Evolutionary conservation across 257 asterid species (phyloP).

Genomic region (Euphrasia confusa): DNA sequence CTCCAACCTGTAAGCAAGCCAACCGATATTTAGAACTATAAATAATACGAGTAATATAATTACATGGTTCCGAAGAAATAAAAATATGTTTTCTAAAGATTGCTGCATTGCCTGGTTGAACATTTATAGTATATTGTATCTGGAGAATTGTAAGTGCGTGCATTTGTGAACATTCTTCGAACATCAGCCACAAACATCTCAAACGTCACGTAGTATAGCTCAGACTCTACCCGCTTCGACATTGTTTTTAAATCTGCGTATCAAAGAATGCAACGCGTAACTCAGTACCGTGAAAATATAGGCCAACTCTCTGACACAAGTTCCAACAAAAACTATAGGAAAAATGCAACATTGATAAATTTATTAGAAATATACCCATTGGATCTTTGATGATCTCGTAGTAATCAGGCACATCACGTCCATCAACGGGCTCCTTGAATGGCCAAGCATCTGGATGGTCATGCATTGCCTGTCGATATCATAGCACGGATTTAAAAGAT

Average conservation of each 20-base stretch:
- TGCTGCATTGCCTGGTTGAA: conserved; percentile 60
- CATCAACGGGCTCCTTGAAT: conserved; percentile 95
- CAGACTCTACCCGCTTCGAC: conserved; percentile 92
- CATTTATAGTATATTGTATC: conserved; percentile 90
- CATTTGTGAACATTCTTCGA: conserved; percentile 78
- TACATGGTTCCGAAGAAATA: background rate
- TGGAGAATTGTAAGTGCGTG: conserved; percentile 95
- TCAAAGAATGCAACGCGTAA: background rate
- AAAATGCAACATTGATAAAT: background rate
- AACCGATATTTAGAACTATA: background rate
- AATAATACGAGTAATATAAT: background rate
- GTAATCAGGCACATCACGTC: conserved; percentile 95
- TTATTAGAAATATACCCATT: conserved; percentile 49
- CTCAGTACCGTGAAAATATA: background rate
- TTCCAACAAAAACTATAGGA: background rate
- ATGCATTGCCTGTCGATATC: conserved; percentile 59
- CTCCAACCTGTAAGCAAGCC: conserved; percentile 59
- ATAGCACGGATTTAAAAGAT: conserved; percentile 4
- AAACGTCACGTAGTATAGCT: conserved; percentile 75
- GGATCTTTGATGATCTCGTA: conserved; percentile 93
- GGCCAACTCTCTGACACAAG: background rate
- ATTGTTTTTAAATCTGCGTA: conserved; percentile 77
- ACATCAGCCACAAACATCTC: conserved; percentile 93
- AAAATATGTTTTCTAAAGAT: background rate
- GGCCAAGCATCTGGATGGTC: conserved; percentile 99